Base-by-base conservation (phyloP, 495 filamentous ascomycete genomes). In the Lophiotrema nucula region DNA sequence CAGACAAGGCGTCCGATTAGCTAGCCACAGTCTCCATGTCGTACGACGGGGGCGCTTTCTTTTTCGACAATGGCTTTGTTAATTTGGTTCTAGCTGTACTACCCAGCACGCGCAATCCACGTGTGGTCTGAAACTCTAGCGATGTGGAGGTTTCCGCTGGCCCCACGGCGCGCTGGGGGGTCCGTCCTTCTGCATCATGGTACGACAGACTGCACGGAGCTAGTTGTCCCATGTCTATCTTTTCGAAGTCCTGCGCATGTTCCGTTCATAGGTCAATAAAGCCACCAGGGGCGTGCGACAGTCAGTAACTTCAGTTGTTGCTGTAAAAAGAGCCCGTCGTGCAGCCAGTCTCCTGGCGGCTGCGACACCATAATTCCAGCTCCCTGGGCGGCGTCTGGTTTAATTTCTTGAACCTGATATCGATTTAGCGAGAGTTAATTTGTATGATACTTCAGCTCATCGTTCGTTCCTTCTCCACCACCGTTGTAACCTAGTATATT, bases 221-320 rank as follows among this genome's bases (percentile, higher is more conserved):
- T 47, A 57, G 47, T 22, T 38, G 38, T 16, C 47, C 53, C 39
- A 52, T 11, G 27, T 33, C 43, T 45, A 43, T 15, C 16, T 16
- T 27, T 46, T 41, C 28, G 47, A 57, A 57, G 51, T 45, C 45
- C 26, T 41, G 47, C 26, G 39, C 54, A 50, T 10, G 15, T 16
- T 47, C 38, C 44, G 10, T 19, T 23, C 35, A 50, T 37, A 52
- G 60, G 42, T 47, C 60, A 63, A 63, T 63, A 63, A 63, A 63
- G 60, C 60, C 60, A 63, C 60, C n/a, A 53, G 43, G 35, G 16
- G 53, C 28, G 53, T 63, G 50, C 53, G 28, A 63, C 53, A 31
- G 22, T n/a, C 26, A 31, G 37, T 23, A 15, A 31, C 41, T 26
- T 50, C 23, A 19, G 18, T 22, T 47, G 25, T 25, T 33, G 37